Conservation (phyloP, 2,329 filamentous ascomycete genomes). For the Endocalyx cinctus region DNA sequence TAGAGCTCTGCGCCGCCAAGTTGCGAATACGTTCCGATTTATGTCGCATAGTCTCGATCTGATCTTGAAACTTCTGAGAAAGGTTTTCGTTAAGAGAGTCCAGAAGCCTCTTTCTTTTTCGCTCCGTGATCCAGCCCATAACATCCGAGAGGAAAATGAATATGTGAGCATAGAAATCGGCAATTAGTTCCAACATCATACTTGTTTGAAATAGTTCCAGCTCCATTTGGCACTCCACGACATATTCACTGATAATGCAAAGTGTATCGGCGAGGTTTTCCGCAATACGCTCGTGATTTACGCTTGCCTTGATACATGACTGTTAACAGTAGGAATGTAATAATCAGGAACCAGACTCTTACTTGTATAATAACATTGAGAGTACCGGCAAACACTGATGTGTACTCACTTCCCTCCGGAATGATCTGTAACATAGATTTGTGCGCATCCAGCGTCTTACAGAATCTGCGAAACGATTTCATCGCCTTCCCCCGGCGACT, state of each 20-base stretch:
- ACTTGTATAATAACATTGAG: constrained; percentile 23
- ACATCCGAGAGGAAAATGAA: constrained; percentile 10
- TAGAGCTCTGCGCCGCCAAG: constrained; percentile 6
- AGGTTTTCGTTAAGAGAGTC: constrained; percentile 11
- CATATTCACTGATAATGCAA: constrained; percentile 7
- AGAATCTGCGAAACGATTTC: constrained; percentile 21
- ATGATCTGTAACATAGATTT: constrained; percentile 20
- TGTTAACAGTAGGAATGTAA: no score
- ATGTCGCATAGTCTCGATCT: constrained; percentile 5
- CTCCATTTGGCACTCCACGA: constrained; percentile 7
- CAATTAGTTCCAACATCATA: constrained; percentile 8
- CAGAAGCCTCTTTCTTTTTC: constrained; percentile 7
- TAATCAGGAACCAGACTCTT: constrained; percentile 9
- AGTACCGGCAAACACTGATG: constrained; percentile 23
- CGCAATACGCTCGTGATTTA: constrained; percentile 9
- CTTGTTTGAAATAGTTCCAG: constrained; percentile 8
- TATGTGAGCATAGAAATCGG: constrained; percentile 8
- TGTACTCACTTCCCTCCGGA: constrained; percentile 24
- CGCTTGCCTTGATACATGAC: no score
- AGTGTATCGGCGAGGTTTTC: constrained; percentile 8
- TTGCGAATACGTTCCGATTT: constrained; percentile 7
- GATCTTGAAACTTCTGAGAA: constrained; percentile 7
- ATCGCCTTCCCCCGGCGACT: constrained; percentile 8
- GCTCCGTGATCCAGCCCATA: constrained; percentile 9
- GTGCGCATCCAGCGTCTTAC: constrained; percentile 18